These are phyloP conservation scores for Prunus yedoensis DNA, from an alignment of 331 rosid genomes.

Conservation along the genomic window DNA sequence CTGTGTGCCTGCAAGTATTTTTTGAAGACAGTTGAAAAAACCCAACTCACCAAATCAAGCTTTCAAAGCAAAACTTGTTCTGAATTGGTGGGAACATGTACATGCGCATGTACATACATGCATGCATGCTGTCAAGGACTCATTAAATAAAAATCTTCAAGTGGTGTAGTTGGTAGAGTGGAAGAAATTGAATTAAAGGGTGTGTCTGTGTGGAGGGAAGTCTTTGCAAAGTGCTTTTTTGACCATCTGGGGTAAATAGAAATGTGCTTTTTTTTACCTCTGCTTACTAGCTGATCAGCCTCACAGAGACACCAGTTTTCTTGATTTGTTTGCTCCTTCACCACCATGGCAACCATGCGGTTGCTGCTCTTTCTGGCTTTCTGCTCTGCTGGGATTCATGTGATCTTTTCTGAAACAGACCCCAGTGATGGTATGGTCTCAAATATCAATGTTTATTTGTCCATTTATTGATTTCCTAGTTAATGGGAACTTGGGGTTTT, in stretches of 20 bases:
- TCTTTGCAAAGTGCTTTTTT: neutral
- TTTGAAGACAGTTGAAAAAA: neutral
- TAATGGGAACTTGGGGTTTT: constrained; percentile 1
- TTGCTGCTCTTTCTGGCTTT: constrained; percentile 51
- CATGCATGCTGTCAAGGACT: neutral
- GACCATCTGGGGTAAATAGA: neutral
- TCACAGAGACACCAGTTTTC: neutral
- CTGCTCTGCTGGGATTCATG: constrained; percentile 39
- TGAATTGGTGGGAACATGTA: neutral
- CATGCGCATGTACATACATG: neutral
- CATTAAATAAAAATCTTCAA: constrained; percentile 1
- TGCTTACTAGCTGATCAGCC: neutral
- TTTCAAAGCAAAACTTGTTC: neutral
- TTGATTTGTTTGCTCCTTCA: neutral
- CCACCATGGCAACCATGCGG: constrained; percentile 36
- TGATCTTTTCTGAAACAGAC: constrained; percentile 44
- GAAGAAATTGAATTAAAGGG: neutral
- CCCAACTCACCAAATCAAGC: constrained; percentile 5
- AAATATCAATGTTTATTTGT: constrained; percentile 5
- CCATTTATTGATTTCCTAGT: neutral
- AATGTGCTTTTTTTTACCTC: neutral
- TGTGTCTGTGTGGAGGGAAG: too few relatives aligned
- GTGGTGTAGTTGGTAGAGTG: neutral
- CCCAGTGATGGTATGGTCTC: constrained; percentile 54
- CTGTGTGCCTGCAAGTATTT: neutral